phyloP scores from a whole-genome alignment of 2,329 filamentous ascomycete genomes.

The Chrysoporthe cubensis region DNA sequence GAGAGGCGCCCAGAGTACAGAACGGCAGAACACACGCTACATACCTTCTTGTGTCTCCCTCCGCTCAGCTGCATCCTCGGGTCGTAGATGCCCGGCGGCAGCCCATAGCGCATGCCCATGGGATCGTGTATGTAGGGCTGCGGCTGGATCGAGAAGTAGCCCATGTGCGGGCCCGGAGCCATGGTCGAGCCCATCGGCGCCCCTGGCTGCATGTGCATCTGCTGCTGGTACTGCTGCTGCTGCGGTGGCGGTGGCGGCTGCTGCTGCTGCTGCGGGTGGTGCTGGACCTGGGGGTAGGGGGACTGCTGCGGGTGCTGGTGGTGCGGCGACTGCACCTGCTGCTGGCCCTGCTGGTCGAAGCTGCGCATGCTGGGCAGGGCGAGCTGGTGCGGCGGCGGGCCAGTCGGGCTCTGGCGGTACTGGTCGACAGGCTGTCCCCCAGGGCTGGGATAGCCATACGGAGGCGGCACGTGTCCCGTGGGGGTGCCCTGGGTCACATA shows the following conservation, averaged over 20 bases:
- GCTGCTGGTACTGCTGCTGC: conserved; percentile 31
- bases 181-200: conserved; percentile 43
- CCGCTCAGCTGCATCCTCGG: conserved; percentile 51
- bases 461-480: conserved; percentile 24
- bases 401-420: conserved; percentile 30
- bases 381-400: conserved; percentile 26
- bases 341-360: conserved; percentile 31
- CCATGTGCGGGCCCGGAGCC: conserved; percentile 44
- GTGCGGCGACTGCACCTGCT: conserved; percentile 27
- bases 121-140: conserved; percentile 50
- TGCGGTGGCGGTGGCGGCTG: conserved; percentile 31
- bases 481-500: conserved; percentile 26
- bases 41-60: conserved; percentile 62
- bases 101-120: conserved; percentile 48
- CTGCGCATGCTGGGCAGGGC: conserved; percentile 36
- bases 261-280: conserved; percentile 22
- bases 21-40: conserved; percentile 28
- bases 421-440: conserved; percentile 30
- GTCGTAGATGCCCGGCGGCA: conserved; percentile 49
- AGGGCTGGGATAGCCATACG: conserved; percentile 29
- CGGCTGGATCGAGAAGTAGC: conserved; percentile 49
- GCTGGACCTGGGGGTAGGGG: conserved; percentile 21
- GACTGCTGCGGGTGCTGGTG: conserved; percentile 29
- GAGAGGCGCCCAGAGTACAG: conserved; percentile 3
- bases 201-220: conserved; percentile 35